Conservation (phyloP, 176 grass and related monocot species). For the Zoysia pacifica region DNA sequence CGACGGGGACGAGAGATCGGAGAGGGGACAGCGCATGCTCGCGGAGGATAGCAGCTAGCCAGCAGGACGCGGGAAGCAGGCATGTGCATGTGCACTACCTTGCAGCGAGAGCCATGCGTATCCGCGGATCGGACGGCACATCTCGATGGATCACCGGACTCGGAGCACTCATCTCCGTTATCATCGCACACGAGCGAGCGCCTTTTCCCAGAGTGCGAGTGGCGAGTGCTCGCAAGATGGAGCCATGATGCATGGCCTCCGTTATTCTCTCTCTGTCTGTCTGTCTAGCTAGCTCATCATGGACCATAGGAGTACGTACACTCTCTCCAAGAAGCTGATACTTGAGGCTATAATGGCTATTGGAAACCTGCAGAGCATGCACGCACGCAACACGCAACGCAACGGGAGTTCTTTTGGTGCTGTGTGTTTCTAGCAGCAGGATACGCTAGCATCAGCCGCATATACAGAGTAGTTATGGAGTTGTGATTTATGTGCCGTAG, state of each 20-base stretch:
- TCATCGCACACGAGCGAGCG: constrained; percentile 21
- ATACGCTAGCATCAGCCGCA: too few species aligned
- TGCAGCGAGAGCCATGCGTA: not conserved
- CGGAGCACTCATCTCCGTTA: constrained; percentile 14
- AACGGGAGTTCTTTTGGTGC: not conserved
- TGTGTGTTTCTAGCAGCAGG: too few species aligned
- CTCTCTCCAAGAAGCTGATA: not conserved
- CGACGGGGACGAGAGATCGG: not conserved
- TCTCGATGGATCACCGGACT: not conserved
- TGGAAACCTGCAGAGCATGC: not conserved
- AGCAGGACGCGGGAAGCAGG: too few species aligned
- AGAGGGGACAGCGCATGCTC: not conserved
- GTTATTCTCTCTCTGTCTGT: not conserved
- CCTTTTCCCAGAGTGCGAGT: constrained; percentile 9
- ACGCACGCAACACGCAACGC: not conserved
- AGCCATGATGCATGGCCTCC: constrained; percentile 31
- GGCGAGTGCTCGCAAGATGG: constrained; percentile 52
- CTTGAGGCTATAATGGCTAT: not conserved
- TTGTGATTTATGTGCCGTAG: too few species aligned
- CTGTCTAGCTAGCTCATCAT: constrained; percentile 29
- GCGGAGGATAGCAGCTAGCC: too few species aligned
- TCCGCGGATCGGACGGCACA: not conserved
- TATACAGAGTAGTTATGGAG: too few species aligned
- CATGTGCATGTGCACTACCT: not conserved
- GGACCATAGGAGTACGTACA: not conserved